Evolutionary conservation across 2,329 filamentous ascomycete genomes (phyloP).

Genomic region (Aspergillus pseudoterreus): DNA sequence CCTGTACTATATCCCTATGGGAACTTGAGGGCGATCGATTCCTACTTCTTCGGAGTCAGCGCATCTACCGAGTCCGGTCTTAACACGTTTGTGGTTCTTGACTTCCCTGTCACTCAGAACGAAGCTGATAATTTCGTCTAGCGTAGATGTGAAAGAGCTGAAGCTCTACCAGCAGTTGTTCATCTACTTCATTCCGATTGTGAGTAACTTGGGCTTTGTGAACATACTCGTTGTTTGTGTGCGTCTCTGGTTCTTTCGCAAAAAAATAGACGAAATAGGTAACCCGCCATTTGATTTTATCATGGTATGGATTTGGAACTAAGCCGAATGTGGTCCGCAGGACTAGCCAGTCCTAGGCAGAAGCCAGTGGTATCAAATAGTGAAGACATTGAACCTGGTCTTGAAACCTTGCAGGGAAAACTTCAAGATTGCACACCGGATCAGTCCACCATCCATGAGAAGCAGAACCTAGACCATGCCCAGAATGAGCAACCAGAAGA

Average conservation of each 20-base stretch:
- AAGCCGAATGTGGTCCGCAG: not conserved
- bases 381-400: too few relatives aligned
- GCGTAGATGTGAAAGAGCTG: conserved; percentile 49
- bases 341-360: not conserved
- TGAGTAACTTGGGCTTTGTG: conserved; percentile 49
- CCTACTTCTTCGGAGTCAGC: conserved; percentile 50
- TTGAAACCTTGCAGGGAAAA: too few relatives aligned
- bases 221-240: conserved; percentile 49
- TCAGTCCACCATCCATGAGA: too few relatives aligned
- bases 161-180: conserved; percentile 51
- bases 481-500: too few relatives aligned
- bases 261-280: conserved; percentile 41
- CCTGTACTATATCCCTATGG: conserved; percentile 38
- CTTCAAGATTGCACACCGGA: too few relatives aligned
- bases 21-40: conserved; percentile 44
- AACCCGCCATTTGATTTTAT: not conserved
- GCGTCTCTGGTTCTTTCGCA: conserved; percentile 49
- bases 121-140: conserved; percentile 17
- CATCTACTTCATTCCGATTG: conserved; percentile 49
- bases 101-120: not conserved
- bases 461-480: too few relatives aligned
- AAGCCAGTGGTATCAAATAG: too few relatives aligned
- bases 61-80: conserved; percentile 50
- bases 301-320: not conserved
- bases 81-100: conserved; percentile 42